Evolutionary conservation across 2,329 filamentous ascomycete species (phyloP).

Genomic region (Fusarium equiseti): DNA sequence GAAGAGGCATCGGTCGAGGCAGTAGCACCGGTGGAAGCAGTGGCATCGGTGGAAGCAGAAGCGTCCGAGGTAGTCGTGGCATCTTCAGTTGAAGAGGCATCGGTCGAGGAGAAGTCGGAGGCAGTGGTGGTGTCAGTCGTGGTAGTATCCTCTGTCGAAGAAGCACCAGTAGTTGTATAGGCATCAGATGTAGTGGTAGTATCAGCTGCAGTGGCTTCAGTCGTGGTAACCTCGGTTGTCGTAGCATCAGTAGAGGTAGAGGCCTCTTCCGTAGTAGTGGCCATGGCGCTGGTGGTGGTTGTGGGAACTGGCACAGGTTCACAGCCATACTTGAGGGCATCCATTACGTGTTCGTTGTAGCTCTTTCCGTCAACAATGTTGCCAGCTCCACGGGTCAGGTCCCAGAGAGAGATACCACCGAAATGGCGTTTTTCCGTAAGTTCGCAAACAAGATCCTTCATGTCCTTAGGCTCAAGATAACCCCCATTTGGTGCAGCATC

Average conservation of each 20-base stretch:
- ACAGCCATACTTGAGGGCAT: conserved; percentile 55
- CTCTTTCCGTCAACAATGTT: conserved; percentile 52
- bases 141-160: neutral
- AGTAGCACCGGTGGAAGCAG: too few relatives aligned
- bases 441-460: conserved; percentile 56
- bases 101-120: conserved; percentile 15
- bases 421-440: conserved; percentile 55
- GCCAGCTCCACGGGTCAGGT: conserved; percentile 52
- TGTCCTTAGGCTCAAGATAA: conserved; percentile 52
- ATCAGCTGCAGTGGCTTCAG: conserved; percentile 21
- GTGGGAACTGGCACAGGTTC: conserved; percentile 45
- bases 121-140: conserved; percentile 13
- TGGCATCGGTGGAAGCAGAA: neutral
- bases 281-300: conserved; percentile 24
- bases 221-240: conserved; percentile 23
- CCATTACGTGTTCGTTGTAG: conserved; percentile 54
- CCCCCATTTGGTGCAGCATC: conserved; percentile 45
- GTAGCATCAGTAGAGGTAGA: conserved; percentile 17
- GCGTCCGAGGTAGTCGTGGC: conserved; percentile 9
- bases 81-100: conserved; percentile 13
- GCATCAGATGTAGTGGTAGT: conserved; percentile 22
- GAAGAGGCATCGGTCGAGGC: too few relatives aligned
- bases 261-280: conserved; percentile 24
- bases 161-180: conserved; percentile 11
- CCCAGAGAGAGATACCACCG: conserved; percentile 62